phyloP scores from a whole-genome alignment of 2,329 filamentous ascomycete genomes.

The Nemania sp. region DNA sequence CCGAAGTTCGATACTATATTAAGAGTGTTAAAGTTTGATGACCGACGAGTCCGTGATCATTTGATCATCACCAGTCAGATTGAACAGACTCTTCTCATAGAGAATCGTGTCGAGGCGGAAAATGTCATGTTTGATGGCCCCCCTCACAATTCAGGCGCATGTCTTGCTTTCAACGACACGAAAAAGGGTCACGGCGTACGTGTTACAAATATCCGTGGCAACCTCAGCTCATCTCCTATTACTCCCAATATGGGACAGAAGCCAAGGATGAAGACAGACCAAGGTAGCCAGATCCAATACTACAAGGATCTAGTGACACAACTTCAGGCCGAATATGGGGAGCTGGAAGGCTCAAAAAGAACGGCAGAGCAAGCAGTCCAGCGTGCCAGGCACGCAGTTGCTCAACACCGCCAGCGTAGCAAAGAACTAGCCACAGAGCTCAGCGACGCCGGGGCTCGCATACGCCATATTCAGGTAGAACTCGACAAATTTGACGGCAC shows the following conservation, averaged over 20 bases:
- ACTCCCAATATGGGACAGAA: constrained; percentile 53
- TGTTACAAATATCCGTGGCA: constrained; percentile 52
- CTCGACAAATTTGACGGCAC: constrained; percentile 70
- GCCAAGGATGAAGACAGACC: constrained; percentile 80
- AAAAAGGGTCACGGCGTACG: constrained; percentile 63
- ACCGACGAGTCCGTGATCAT: constrained; percentile 76
- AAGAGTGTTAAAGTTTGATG: constrained; percentile 79
- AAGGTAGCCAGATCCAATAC: constrained; percentile 65
- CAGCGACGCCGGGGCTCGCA: constrained; percentile 64
- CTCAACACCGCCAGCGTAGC: constrained; percentile 54
- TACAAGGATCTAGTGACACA: constrained; percentile 56
- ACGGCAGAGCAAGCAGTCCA: constrained; percentile 54
- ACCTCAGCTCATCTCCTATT: constrained; percentile 42
- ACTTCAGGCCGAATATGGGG: constrained; percentile 58
- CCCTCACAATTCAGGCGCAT: constrained; percentile 74
- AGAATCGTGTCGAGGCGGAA: constrained; percentile 68
- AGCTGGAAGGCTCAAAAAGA: constrained; percentile 54
- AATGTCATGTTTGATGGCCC: constrained; percentile 67
- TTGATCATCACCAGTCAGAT: constrained; percentile 82
- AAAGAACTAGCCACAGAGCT: constrained; percentile 59
- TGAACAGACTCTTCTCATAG: constrained; percentile 82
- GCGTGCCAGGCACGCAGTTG: constrained; percentile 50
- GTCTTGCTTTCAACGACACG: constrained; percentile 69
- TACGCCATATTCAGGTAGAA: constrained; percentile 58
- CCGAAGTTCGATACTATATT: constrained; percentile 75